These are phyloP conservation scores for Fomes fomentarius DNA, from an alignment of 1,284 basidiomycete species.

Conservation along the genomic window DNA sequence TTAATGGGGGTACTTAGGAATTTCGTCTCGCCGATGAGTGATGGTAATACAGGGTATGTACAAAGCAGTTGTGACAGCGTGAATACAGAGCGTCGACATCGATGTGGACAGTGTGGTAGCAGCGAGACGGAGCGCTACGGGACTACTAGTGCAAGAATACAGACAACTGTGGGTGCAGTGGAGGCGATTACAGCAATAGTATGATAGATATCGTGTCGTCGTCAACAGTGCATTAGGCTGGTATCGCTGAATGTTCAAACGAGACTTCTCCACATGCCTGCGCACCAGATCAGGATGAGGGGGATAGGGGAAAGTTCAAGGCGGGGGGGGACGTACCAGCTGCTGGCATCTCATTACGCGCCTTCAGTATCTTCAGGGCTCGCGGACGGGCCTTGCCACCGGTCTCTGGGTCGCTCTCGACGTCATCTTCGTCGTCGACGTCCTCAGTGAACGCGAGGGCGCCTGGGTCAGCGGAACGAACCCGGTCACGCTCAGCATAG, in stretches of 20 bases:
- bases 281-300: background rate
- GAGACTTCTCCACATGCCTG: slow-evolving; percentile 78
- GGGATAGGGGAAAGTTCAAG: background rate
- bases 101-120: background rate
- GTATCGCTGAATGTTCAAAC: slow-evolving; percentile 38
- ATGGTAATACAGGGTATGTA: slow-evolving; percentile 27
- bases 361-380: slow-evolving; percentile 69
- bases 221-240: slow-evolving; percentile 13
- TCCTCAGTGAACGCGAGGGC: slow-evolving; percentile 61
- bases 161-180: slow-evolving; percentile 16
- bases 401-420: slow-evolving; percentile 29
- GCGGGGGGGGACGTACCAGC: slow-evolving; percentile 26
- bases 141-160: slow-evolving; percentile 25
- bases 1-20: too few relatives aligned
- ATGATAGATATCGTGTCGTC: slow-evolving; percentile 24
- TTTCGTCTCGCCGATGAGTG: background rate
- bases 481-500: slow-evolving; percentile 69
- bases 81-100: slow-evolving; percentile 24
- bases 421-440: slow-evolving; percentile 44
- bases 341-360: slow-evolving; percentile 35
- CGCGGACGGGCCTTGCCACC: slow-evolving; percentile 55
- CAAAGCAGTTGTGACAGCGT: slow-evolving; percentile 29
- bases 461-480: slow-evolving; percentile 67
- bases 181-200: slow-evolving; percentile 27
- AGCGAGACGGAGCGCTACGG: slow-evolving; percentile 6